A percentile compares a stretch with the other conserved stretches of the same genome.
Conservation (phyloP, 441 rosid genomes). For the Breynia disticha region DNA sequence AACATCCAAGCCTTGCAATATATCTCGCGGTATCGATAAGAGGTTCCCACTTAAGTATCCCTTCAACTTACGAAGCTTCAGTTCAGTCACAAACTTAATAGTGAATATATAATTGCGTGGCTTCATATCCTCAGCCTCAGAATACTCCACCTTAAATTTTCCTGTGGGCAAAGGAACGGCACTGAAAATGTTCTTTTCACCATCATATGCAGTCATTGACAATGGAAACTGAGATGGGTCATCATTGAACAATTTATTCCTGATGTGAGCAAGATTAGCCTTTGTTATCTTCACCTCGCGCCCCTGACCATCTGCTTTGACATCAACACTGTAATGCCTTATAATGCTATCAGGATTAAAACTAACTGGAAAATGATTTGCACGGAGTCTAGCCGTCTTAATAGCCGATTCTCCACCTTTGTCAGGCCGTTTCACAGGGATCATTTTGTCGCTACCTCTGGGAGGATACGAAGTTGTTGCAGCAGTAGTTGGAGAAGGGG, state of each 20-base stretch:
- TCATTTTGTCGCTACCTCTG: constrained; percentile 8
- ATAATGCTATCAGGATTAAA: constrained; percentile 47
- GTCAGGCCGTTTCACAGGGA: constrained; percentile 56
- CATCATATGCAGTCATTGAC: constrained; percentile 72
- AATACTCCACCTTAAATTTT: constrained; percentile 35
- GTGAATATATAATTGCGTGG: constrained; percentile 24
- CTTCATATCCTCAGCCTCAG: constrained; percentile 33
- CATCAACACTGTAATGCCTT: constrained; percentile 53
- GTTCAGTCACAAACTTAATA: constrained; percentile 55
- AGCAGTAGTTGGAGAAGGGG: constrained; percentile 16
- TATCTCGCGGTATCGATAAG: constrained; percentile 46
- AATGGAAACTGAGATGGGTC: constrained; percentile 39
- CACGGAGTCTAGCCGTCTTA: constrained; percentile 32
- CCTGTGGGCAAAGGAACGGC: constrained; percentile 49
- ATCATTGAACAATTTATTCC: constrained; percentile 44
- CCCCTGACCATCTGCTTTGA: constrained; percentile 32
- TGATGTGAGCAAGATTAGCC: constrained; percentile 32
- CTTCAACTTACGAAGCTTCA: constrained; percentile 45
- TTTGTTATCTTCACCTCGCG: constrained; percentile 36
- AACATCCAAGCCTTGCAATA: constrained; percentile 79
- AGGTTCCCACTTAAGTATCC: constrained; percentile 42
- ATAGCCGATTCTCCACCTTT: constrained; percentile 41
- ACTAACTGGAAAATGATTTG: constrained; percentile 53
- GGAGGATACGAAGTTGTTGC: constrained; percentile 13
- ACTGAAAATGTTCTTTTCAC: constrained; percentile 82